These are phyloP conservation scores for Rozella allomycis DNA, from an alignment of 371 early-diverging fungal species.

Conservation along the genomic window DNA sequence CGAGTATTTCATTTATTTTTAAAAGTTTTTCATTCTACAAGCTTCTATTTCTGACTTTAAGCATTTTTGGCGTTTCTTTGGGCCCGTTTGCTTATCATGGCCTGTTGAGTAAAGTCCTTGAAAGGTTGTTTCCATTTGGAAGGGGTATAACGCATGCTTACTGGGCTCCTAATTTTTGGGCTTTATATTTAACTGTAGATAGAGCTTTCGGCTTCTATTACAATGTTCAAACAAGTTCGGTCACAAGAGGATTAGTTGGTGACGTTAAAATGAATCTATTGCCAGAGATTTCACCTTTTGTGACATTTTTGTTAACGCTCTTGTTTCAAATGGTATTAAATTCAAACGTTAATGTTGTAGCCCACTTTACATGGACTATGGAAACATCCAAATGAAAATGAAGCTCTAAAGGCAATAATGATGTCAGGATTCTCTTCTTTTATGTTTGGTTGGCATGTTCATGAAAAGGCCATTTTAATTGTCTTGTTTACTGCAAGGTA, in stretches of 20 bases:
- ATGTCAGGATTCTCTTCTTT: conserved; percentile 68
- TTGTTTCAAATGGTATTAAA: conserved; percentile 35
- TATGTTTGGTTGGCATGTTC: conserved; percentile 93
- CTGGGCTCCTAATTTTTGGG: conserved; percentile 96
- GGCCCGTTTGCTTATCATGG: conserved; percentile 44
- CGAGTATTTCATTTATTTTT: no score
- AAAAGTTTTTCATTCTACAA: no score
- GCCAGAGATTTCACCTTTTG: conserved; percentile 42
- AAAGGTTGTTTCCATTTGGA: conserved; percentile 85
- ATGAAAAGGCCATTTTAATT: conserved; percentile 83
- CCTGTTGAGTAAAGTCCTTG: conserved; percentile 39
- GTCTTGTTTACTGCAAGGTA: conserved; percentile 56
- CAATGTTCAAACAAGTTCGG: conserved; percentile 23
- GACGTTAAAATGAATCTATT: conserved; percentile 61
- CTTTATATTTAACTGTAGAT: conserved; percentile 65
- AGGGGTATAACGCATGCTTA: conserved; percentile 84
- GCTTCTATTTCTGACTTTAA: conserved; percentile 6
- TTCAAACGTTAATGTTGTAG: conserved; percentile 1
- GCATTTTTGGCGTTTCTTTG: conserved; percentile 50
- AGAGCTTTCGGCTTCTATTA: conserved; percentile 45
- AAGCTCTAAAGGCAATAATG: conserved; percentile 48
- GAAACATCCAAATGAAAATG: conserved; percentile 35
- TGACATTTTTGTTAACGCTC: conserved; percentile 54
- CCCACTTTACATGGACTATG: conserved; percentile 21
- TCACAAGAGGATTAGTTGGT: conserved; percentile 81